These are phyloP conservation scores for Backusella macrospora DNA, from an alignment of 192 early-diverging fungal genomes.

Conservation along the genomic window DNA sequence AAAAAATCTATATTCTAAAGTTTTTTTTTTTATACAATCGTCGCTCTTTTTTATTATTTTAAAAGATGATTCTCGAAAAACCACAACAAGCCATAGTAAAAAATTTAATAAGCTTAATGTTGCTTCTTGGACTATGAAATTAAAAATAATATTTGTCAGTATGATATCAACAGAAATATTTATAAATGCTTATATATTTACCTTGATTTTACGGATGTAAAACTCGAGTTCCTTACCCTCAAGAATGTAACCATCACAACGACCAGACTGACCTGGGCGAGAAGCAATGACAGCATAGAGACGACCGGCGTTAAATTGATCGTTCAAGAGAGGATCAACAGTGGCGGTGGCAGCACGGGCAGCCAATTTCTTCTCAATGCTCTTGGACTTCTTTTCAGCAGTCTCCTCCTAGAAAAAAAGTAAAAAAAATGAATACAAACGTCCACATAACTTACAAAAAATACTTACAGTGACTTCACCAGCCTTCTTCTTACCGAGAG, in stretches of 20 bases:
- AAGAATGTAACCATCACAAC: constrained; percentile 97
- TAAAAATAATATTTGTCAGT: background rate
- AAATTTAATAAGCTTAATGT: constrained; percentile 11
- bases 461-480: constrained; percentile 48
- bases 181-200: constrained; percentile 45
- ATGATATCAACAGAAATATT: background rate
- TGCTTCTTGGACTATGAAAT: constrained; percentile 39
- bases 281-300: constrained; percentile 92
- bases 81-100: constrained; percentile 2
- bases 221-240: constrained; percentile 99
- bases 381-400: constrained; percentile 87
- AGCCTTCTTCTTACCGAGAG: constrained; percentile 84
- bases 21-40: constrained; percentile 1
- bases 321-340: constrained; percentile 86
- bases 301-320: constrained; percentile 95
- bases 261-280: constrained; percentile 97
- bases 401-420: constrained; percentile 51
- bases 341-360: constrained; percentile 81
- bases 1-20: background rate
- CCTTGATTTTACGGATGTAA: constrained; percentile 89
- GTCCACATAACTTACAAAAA: too few relatives aligned
- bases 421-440: background rate
- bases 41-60: constrained; percentile 2
- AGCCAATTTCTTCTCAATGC: constrained; percentile 86
- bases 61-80: constrained; percentile 14